These are phyloP conservation scores for Glonium stellatum DNA, from an alignment of 495 filamentous ascomycete genomes.

Conservation along the genomic window DNA sequence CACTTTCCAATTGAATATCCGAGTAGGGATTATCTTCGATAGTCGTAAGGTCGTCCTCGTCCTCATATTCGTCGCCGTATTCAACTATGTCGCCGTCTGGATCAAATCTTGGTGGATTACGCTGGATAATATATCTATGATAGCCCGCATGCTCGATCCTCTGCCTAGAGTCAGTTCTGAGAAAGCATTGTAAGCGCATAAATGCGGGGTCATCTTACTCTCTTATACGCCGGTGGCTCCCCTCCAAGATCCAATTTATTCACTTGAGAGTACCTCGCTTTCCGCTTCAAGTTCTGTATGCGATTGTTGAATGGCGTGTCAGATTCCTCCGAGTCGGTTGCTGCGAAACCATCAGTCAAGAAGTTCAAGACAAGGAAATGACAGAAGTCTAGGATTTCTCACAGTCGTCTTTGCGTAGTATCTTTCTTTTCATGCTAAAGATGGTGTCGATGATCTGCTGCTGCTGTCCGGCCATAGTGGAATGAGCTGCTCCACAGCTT, in stretches of 20 bases:
- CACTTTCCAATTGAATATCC: conserved; percentile 76
- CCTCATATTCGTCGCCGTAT: conserved; percentile 68
- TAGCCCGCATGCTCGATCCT: conserved; percentile 79
- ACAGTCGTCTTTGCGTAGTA: conserved; percentile 38
- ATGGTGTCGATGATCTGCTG: conserved; percentile 66
- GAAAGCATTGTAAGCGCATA: background rate
- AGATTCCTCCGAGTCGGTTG: conserved; percentile 78
- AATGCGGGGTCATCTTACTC: conserved; percentile 47
- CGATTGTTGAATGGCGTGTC: conserved; percentile 72
- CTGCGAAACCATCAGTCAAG: conserved; percentile 40
- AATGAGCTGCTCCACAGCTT: conserved; percentile 9
- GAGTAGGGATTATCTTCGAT: conserved; percentile 79
- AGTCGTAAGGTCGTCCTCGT: conserved; percentile 61
- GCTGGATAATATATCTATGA: conserved; percentile 72
- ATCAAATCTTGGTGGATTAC: conserved; percentile 67
- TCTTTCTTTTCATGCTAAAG: conserved; percentile 64
- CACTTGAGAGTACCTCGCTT: conserved; percentile 70
- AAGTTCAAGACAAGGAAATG: conserved; percentile 18
- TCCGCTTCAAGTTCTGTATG: conserved; percentile 82
- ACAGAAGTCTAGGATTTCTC: conserved; percentile 2
- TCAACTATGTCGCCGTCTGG: conserved; percentile 80
- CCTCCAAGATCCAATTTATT: conserved; percentile 63
- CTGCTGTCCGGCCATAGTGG: conserved; percentile 64
- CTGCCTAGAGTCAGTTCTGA: conserved; percentile 40
- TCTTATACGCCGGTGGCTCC: conserved; percentile 74